Percentiles rank a stretch among this genome's conserved stretches.
Conservation (phyloP, 257 asterid genomes). For the Solanum chmielewskii region DNA sequence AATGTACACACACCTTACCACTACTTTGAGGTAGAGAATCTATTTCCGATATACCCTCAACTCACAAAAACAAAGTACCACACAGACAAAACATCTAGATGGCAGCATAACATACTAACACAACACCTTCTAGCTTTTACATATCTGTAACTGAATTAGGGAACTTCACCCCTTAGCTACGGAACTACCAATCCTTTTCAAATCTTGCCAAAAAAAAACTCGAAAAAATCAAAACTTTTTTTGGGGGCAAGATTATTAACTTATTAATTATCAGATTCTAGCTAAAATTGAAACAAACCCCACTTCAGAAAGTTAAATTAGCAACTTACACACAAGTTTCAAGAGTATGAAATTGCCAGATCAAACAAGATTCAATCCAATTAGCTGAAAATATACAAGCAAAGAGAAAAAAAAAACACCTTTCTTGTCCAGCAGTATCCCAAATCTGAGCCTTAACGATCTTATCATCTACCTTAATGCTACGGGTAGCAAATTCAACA, state of each 20-base stretch:
- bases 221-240: neutral
- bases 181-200: neutral
- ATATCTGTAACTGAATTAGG: neutral
- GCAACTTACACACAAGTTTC: neutral
- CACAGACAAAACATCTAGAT: neutral
- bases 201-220: neutral
- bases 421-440: slow-evolving; percentile 69
- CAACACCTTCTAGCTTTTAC: neutral
- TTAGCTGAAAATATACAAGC: neutral
- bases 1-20: neutral
- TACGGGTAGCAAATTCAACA: slow-evolving; percentile 58
- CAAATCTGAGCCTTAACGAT: slow-evolving; percentile 62
- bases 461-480: slow-evolving; percentile 51
- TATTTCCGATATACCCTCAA: neutral
- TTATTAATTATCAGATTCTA: neutral
- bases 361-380: neutral
- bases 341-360: neutral
- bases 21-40: neutral
- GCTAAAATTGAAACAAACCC: neutral
- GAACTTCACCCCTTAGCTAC: neutral
- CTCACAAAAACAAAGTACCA: neutral
- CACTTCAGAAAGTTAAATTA: neutral
- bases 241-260: neutral
- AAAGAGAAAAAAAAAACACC: neutral
- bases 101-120: neutral